phyloP scores from a whole-genome alignment of 2,329 filamentous ascomycete genomes.

The Dothistroma septosporum region DNA sequence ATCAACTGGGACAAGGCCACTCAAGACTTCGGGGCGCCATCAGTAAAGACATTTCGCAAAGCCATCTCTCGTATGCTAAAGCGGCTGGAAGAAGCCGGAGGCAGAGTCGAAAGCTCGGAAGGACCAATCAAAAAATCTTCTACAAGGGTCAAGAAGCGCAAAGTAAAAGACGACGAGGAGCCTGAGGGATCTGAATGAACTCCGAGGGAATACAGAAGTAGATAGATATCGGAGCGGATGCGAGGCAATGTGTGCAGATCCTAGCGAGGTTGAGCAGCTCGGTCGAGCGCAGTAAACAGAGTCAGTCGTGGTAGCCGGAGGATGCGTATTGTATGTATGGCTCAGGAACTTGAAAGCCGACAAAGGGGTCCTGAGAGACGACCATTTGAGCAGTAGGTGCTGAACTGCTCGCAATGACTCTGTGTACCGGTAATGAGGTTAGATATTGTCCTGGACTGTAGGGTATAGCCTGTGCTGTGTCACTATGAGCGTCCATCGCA shows the following conservation, averaged over 20 bases:
- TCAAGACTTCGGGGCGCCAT: background rate
- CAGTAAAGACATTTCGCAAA: background rate
- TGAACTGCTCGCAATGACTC: background rate
- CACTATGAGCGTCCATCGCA: too few species aligned
- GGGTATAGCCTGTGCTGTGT: too few species aligned
- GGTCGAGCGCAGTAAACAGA: too few species aligned
- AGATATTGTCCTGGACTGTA: background rate
- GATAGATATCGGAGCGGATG: too few species aligned
- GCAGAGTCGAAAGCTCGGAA: background rate
- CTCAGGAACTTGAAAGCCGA: background rate
- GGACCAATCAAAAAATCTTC: background rate
- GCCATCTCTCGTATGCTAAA: background rate
- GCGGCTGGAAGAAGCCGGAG: conserved; percentile 1
- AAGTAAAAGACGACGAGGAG: background rate
- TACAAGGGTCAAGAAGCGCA: background rate
- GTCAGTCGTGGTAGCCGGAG: too few species aligned
- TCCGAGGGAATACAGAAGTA: too few species aligned
- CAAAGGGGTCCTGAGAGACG: background rate
- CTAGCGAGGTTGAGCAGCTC: too few species aligned
- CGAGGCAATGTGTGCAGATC: too few species aligned
- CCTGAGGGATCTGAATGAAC: background rate
- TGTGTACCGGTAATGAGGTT: background rate
- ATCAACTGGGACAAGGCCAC: conserved; percentile 1
- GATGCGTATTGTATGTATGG: background rate
- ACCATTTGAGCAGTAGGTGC: background rate